Evolutionary conservation across 2,329 filamentous ascomycete genomes (phyloP), one percentile per base, ranked within the genome.

Genomic region (Colletotrichum sp.): DNA sequence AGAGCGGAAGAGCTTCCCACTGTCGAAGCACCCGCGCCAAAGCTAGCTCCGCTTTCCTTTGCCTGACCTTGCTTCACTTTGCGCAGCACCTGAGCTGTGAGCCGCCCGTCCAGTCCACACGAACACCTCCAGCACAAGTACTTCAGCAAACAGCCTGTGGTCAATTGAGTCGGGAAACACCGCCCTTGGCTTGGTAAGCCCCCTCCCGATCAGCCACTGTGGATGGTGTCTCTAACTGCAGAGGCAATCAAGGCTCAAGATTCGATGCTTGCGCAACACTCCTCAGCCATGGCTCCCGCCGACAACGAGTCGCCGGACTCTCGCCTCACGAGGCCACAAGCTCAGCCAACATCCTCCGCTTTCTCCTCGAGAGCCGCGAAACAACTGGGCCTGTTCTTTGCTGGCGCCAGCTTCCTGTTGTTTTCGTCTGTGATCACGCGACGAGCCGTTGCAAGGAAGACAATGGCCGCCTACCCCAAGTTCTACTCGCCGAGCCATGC

Each of bases 351-450:
- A 69, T 38, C 75, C 68, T 71, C 77, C 13, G 24, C 67, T 52
- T 76, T 78, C 43, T 71, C 70, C 16, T 38, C 65, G 24, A 69
- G 77, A 18, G 69, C 66, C 4, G 30, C 76, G 34, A 77, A 89
- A 70, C 93, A 96, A 83, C 84, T 95, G 16, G 89, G 92, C 28
- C 85, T 98, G 75, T 93, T 97, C 84, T 88, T 93, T 79, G 92
- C 93, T 76, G 96, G 96, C 57, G 90, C 94, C 13, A 88, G 91
- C 71, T 98, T 98, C 85, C 90, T 98, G 78, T 87, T 91, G 26
- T 88, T 96, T 77, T 95, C 95, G 2, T 87, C 94, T 3, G 82
- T 93, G 71, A 87, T 98, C 34, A 94, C 95, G 2, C 90, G 94
- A 34, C 92, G 96, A 67, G 90, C 95, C 10, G 88, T 98, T 43